A percentile compares a stretch with the other conserved stretches of the same genome.
phyloP scores from a whole-genome alignment of 768 basidiomycete genomes.

The Suillus americanus region DNA sequence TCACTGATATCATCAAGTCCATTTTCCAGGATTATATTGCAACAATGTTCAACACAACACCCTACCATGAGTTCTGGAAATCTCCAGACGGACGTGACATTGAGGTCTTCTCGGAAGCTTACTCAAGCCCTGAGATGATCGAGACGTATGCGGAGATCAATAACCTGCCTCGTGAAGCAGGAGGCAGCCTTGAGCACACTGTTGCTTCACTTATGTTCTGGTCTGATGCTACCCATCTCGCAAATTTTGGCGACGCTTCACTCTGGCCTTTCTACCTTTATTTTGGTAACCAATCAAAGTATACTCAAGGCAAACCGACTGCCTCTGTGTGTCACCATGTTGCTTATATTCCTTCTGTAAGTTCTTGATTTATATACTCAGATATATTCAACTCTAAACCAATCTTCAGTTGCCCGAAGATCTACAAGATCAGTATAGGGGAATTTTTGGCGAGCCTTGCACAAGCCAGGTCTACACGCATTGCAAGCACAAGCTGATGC shows the following conservation, averaged over 20 bases:
- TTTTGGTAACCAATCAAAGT: slow-evolving; percentile 16
- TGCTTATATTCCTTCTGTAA: too few relatives aligned
- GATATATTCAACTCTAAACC: too few relatives aligned
- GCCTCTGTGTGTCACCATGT: slow-evolving; percentile 12
- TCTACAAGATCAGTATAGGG: too few relatives aligned
- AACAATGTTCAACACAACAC: slow-evolving; percentile 1
- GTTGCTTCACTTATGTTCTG: too few relatives aligned
- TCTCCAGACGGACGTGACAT: neutral
- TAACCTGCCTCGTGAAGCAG: neutral
- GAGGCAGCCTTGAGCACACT: too few relatives aligned
- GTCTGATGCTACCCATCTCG: too few relatives aligned
- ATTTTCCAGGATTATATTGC: neutral
- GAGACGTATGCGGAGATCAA: neutral
- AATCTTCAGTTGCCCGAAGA: too few relatives aligned
- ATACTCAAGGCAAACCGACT: slow-evolving; percentile 3
- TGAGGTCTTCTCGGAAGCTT: slow-evolving; percentile 2
- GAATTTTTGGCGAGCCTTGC: too few relatives aligned
- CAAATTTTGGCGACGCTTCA: too few relatives aligned
- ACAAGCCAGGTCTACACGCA: too few relatives aligned
- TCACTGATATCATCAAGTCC: slow-evolving; percentile 9
- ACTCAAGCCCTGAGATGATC: neutral
- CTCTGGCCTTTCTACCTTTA: slow-evolving; percentile 18
- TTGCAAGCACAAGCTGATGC: too few relatives aligned
- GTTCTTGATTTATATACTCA: too few relatives aligned
- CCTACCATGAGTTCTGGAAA: slow-evolving; percentile 7